phyloP scores from a whole-genome alignment of 2,329 filamentous ascomycete species.

The Teratosphaeria epicoccoides region DNA sequence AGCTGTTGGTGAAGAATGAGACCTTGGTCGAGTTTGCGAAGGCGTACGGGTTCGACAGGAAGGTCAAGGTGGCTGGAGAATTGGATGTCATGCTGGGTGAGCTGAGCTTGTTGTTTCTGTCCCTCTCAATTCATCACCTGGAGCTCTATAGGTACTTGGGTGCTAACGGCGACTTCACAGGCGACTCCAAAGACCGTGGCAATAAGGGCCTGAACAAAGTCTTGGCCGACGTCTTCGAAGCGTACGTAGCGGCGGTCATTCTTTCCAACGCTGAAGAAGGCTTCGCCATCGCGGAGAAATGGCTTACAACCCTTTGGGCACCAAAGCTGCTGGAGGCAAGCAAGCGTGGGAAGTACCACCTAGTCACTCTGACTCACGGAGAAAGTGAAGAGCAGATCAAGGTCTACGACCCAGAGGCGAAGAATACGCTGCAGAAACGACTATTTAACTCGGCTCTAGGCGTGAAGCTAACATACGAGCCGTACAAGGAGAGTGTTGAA shows the following conservation, averaged over 20 bases:
- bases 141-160: background rate
- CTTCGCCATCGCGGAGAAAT: constrained; percentile 50
- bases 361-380: constrained; percentile 7
- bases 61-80: constrained; percentile 41
- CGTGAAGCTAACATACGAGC: constrained; percentile 34
- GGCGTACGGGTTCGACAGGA: constrained; percentile 59
- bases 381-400: constrained; percentile 18
- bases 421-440: constrained; percentile 29
- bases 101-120: background rate
- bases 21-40: constrained; percentile 61
- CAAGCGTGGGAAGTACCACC: constrained; percentile 5
- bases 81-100: constrained; percentile 20
- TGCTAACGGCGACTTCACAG: background rate
- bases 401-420: constrained; percentile 29
- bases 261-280: constrained; percentile 56
- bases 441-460: constrained; percentile 19
- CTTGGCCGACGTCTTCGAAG: constrained; percentile 79
- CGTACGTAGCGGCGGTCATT: constrained; percentile 73
- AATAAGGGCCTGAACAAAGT: constrained; percentile 58
- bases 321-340: constrained; percentile 44
- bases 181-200: constrained; percentile 16
- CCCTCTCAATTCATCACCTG: background rate
- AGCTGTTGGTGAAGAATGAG: constrained; percentile 69
- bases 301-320: constrained; percentile 68
- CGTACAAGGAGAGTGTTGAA: constrained; percentile 44